Evolutionary conservation across 1,139 yeast genomes (phyloP).

Genomic region (Scheffersomyces parashehatae): DNA sequence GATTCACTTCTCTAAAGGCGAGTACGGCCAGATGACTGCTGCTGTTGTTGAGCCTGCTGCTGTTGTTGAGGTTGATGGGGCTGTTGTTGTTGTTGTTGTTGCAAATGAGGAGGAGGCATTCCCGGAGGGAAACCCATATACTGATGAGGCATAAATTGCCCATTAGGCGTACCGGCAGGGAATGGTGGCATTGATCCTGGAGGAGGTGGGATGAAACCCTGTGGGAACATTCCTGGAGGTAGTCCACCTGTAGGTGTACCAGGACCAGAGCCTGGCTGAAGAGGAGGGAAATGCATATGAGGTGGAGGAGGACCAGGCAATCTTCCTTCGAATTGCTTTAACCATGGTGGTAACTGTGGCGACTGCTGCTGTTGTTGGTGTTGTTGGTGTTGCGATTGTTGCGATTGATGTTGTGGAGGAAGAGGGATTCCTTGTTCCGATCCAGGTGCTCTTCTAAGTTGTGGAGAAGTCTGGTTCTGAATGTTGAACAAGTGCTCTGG

Average conservation of each 20-base stretch:
- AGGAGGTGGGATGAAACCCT: constrained; percentile 26
- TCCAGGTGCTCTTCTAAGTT: constrained; percentile 14
- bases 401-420: constrained; percentile 14
- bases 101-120: constrained; percentile 16
- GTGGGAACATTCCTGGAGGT: constrained; percentile 38
- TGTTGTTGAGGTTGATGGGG: constrained; percentile 12
- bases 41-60: background rate
- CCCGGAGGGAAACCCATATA: constrained; percentile 29
- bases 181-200: constrained; percentile 29
- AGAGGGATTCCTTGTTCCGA: constrained; percentile 12
- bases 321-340: constrained; percentile 20
- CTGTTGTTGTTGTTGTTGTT: constrained; percentile 9
- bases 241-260: constrained; percentile 7
- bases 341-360: constrained; percentile 26
- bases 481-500: constrained; percentile 4
- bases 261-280: constrained; percentile 3
- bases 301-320: constrained; percentile 11
- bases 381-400: constrained; percentile 9
- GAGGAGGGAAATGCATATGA: constrained; percentile 7
- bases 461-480: constrained; percentile 13
- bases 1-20: too few relatives aligned
- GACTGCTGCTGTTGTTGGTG: constrained; percentile 7
- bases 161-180: constrained; percentile 16
- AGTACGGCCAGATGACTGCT: too few relatives aligned
- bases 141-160: constrained; percentile 20